These are phyloP conservation scores for Cerioporus squamosus DNA, from an alignment of 1,284 basidiomycete genomes.

Conservation along the genomic window DNA sequence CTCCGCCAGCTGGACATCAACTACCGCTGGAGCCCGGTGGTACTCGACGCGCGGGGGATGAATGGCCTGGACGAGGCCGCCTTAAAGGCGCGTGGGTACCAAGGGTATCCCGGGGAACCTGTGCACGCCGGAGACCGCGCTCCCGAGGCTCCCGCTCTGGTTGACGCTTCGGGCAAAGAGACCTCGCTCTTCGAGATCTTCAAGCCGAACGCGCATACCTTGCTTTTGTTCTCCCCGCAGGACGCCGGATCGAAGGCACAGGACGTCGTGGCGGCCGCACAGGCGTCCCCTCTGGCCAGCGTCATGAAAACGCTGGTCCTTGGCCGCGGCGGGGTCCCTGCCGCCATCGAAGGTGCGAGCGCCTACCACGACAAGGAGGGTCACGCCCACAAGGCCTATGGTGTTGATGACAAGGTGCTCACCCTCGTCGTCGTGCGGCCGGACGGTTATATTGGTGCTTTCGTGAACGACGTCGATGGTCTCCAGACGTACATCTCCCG, in stretches of 20 bases:
- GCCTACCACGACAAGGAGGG: constrained; percentile 20
- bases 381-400: constrained; percentile 23
- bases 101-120: constrained; percentile 18
- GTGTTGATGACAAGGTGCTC: constrained; percentile 8
- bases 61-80: constrained; percentile 1
- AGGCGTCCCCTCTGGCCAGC: neutral
- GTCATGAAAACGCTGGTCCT: constrained; percentile 15
- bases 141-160: constrained; percentile 45
- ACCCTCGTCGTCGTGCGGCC: constrained; percentile 28
- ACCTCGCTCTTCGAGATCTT: constrained; percentile 33
- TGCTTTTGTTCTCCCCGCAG: constrained; percentile 29
- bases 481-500: constrained; percentile 23
- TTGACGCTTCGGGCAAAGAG: constrained; percentile 12
- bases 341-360: neutral
- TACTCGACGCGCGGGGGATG: constrained; percentile 41
- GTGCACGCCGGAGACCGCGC: constrained; percentile 50
- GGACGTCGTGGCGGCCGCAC: neutral
- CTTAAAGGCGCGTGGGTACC: constrained; percentile 6
- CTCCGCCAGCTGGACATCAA: constrained; percentile 49
- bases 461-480: constrained; percentile 17
- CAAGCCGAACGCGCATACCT: constrained; percentile 28
- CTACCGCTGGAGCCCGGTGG: constrained; percentile 50
- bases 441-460: constrained; percentile 32
- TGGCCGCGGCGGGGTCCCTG: neutral
- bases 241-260: neutral